A percentile compares a stretch with the other conserved stretches of the same genome.
phyloP scores from a whole-genome alignment of 2,329 filamentous ascomycete species.

The Bipolaris zeicola region DNA sequence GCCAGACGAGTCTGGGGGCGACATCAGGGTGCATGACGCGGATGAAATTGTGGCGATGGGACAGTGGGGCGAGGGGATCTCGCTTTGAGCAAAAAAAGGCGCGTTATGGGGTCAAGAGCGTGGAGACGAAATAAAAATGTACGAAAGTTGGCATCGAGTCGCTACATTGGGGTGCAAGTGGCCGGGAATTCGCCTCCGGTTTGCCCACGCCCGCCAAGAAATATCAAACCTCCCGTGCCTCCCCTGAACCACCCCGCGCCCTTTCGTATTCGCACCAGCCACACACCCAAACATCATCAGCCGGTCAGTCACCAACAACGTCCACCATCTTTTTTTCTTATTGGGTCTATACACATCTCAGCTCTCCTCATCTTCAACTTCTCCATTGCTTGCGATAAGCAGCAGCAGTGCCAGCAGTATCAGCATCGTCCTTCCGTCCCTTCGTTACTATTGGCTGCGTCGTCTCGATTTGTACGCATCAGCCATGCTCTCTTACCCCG shows the following conservation, averaged over 20 bases:
- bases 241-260: neutral
- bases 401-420: no score
- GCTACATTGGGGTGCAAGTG: slow-evolving; percentile 8
- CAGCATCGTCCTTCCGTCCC: no score
- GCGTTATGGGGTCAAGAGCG: neutral
- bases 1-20: slow-evolving; percentile 14
- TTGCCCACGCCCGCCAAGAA: slow-evolving; percentile 8
- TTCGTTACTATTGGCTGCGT: no score
- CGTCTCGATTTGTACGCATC: no score
- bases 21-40: slow-evolving; percentile 19
- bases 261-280: no score
- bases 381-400: no score
- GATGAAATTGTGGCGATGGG: neutral
- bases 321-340: neutral
- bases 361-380: no score
- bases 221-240: neutral
- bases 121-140: neutral
- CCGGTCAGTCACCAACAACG: neutral
- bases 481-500: no score
- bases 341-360: no score
- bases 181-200: slow-evolving; percentile 3
- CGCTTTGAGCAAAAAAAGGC: slow-evolving; percentile 1
- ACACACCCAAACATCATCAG: no score
- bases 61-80: neutral
- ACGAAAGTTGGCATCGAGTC: neutral